Base-by-base conservation (phyloP, 2,329 filamentous ascomycete genomes). In the Fusarium pilosicola region DNA sequence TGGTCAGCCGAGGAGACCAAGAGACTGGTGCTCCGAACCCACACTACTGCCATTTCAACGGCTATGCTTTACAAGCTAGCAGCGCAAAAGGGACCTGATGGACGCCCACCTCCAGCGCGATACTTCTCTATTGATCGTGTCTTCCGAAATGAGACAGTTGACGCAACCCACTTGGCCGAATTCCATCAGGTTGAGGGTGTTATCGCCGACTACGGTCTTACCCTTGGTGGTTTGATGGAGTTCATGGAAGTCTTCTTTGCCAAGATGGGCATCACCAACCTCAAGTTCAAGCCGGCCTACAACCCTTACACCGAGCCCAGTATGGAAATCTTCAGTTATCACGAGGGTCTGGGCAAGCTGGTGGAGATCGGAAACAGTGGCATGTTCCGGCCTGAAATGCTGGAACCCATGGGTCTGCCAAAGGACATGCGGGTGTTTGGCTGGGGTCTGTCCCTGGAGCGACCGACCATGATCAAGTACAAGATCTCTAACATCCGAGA, bases 161-260 rank as follows among this genome's bases (percentile, higher is more conserved):
- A 99, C 80, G 95, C 95, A 20, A 99, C 96, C 14, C 96, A 99
- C 87, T 85, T 99, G 79, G 95, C 95, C 44, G 96, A 99, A 84
- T 99, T 99, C 88, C 96, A 99, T 85, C 96, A 99, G 82, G 94
- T 98, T 39, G 96, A 99, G 85, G 96, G 96, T 83, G 96, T 99
- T 57, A 98, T 99, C 84, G 96, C 96, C 32, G 96, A 99, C 84
- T 98, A 97, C 82, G 93, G 93, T 41, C 88, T 99, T 71, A 97
- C 96, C 1, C 89, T 98, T 24, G 96, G 96, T 76, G 96, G 95
- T 52, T 87, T 98, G 66, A 97, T 98, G 88, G 94, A 89, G 90
- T 85, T 98, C 86, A 95, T 98, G 89, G 92, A 96, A 79, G 91
- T 94, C 79, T 98, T 99, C 91, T 99, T 98, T 84, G 88, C 87